Conservation (phyloP, 805 yeast genomes). For the Danielia oregonensis region DNA sequence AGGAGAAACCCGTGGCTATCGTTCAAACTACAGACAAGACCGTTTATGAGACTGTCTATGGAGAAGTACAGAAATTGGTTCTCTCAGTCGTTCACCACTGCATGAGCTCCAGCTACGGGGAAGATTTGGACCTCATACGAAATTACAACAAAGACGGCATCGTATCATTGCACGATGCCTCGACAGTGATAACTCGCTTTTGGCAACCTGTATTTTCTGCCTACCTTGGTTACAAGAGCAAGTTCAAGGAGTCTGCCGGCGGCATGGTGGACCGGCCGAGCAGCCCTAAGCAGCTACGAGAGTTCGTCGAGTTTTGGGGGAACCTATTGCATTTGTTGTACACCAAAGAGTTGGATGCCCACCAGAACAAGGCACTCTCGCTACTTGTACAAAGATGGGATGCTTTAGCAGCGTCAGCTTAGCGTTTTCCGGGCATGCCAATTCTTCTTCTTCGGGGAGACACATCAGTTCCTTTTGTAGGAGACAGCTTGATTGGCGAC, state of each 20-base stretch:
- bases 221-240: conserved; percentile 30
- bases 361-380: conserved; percentile 17
- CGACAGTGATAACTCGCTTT: conserved; percentile 32
- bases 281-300: conserved; percentile 19
- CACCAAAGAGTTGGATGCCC: conserved; percentile 3
- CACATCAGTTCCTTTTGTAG: conserved; percentile 1
- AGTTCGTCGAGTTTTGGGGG: conserved; percentile 53
- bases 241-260: background rate
- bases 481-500: too few species aligned
- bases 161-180: conserved; percentile 38
- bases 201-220: conserved; percentile 54
- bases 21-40: background rate
- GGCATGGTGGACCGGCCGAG: conserved; percentile 14
- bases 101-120: conserved; percentile 54
- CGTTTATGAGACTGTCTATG: conserved; percentile 25
- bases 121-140: conserved; percentile 46
- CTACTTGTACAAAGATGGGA: conserved; percentile 15
- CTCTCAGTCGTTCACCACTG: conserved; percentile 47
- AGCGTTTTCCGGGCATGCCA: conserved; percentile 7
- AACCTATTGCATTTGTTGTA: conserved; percentile 29
- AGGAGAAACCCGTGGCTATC: conserved; percentile 8
- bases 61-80: conserved; percentile 40
- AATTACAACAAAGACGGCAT: conserved; percentile 42
- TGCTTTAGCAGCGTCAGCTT: background rate
- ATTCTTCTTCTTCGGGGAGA: conserved; percentile 9